phyloP scores from a whole-genome alignment of 345 rosid genomes.

The Salix viminalis region DNA sequence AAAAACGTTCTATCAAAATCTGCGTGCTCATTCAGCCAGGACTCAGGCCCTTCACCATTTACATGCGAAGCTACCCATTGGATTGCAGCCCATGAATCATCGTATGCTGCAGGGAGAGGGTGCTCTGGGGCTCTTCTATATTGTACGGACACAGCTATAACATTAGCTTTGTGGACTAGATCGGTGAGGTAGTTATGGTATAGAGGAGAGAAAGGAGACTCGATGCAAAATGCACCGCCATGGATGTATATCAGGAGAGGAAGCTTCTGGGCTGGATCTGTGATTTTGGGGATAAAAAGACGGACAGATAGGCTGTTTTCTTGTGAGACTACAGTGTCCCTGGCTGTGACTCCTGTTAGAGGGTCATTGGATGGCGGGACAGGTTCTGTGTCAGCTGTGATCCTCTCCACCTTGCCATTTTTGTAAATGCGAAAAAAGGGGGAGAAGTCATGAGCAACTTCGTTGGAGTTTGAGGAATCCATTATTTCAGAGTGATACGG shows the following conservation, averaged over 20 bases:
- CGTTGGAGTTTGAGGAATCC: background rate
- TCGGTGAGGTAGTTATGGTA: constrained; percentile 13
- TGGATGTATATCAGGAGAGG: constrained; percentile 23
- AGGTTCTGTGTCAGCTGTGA: background rate
- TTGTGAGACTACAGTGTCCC: constrained; percentile 3
- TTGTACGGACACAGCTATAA: constrained; percentile 22
- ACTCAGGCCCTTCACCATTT: constrained; percentile 16
- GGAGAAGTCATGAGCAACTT: background rate
- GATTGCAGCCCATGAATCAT: constrained; percentile 28
- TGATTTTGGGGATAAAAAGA: constrained; percentile 8
- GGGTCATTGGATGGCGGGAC: constrained; percentile 9
- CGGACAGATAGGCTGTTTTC: background rate
- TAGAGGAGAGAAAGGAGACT: constrained; percentile 15
- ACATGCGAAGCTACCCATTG: constrained; percentile 22
- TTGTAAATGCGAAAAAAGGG: constrained; percentile 11
- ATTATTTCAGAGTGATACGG: background rate
- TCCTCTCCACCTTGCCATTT: constrained; percentile 14
- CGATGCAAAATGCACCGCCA: constrained; percentile 21
- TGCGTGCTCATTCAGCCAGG: constrained; percentile 13
- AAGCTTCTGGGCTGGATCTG: constrained; percentile 9
- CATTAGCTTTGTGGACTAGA: background rate
- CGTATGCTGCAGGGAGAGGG: constrained; percentile 13
- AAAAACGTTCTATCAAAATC: constrained; percentile 12
- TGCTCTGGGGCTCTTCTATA: constrained; percentile 29
- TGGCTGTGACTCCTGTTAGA: background rate